Evolutionary conservation across 2,329 filamentous ascomycete genomes (phyloP).

Genomic region (Fusarium miscanthi): DNA sequence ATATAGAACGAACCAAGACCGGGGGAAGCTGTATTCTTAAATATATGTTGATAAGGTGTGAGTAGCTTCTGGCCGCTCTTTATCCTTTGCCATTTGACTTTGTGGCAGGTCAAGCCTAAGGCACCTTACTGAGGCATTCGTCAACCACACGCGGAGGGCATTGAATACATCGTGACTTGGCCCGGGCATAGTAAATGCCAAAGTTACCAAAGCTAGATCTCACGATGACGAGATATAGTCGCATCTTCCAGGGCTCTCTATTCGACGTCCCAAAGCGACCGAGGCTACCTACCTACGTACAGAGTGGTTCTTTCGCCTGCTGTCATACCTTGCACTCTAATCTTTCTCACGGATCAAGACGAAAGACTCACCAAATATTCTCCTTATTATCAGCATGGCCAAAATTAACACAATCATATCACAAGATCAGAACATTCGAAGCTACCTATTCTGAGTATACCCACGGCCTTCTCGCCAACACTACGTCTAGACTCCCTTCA

Average conservation of each 20-base stretch:
- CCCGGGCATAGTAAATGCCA: neutral
- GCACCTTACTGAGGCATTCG: neutral
- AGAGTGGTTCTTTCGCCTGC: neutral
- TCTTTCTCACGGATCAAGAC: neutral
- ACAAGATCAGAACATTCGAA: neutral
- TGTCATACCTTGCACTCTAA: neutral
- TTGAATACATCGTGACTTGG: neutral
- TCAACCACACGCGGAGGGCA: neutral
- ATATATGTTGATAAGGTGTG: neutral
- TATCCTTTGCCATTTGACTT: neutral
- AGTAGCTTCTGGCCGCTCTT: neutral
- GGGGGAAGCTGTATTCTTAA: neutral
- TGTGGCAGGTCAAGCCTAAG: neutral
- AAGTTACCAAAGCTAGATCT: neutral
- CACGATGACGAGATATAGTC: neutral
- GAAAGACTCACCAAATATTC: no score
- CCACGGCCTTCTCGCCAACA: no score
- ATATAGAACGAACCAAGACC: neutral
- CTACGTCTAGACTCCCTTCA: no score
- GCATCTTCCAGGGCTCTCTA: neutral
- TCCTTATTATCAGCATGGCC: neutral
- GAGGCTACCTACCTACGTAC: neutral
- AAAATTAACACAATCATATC: neutral
- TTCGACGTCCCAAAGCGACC: neutral
- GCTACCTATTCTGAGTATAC: neutral